Base-by-base conservation (phyloP, 306 rosid genomes). In the Leucaena leucocephala region DNA sequence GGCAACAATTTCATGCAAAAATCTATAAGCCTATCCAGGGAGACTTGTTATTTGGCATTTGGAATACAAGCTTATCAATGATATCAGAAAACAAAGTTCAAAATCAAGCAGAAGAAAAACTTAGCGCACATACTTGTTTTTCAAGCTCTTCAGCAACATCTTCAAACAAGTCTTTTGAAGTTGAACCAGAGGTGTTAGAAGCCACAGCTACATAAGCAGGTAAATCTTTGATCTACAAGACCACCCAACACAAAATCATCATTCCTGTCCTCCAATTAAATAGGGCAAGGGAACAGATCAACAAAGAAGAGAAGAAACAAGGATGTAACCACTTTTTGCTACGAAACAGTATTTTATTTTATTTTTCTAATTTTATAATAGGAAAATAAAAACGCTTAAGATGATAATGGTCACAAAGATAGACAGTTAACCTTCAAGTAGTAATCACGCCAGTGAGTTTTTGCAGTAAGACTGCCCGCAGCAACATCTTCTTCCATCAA, bases 371-470 rank as follows among this genome's bases (percentile, higher is more conserved):
- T 50, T 71, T 64, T 66, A 76, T 72, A 17, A 50, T 50, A 44
- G 66, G 45, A 76, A 50, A 72, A 43, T 27, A 72, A n/a, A 78
- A 59, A 19, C 42, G 22, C 42, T 57, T 43, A 63, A 35, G 77
- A 49, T 46, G 33, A 65, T 40, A 63, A 57, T 65, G 65, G 39
- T 16, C 78, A 78, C 48, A 81, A 45, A 44, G 27, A 61, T 74
- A 17, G 85, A 36, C 3, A 49, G 46, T 54, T 55, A 75, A 92
- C 98, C 94, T 85, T 91, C 44, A 74, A 66, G 74, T 82, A 76
- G 79, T 92, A 94, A 86, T 94, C 98, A 76, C 97, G 98, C 98
- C 97, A 92, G 71, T 92, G 88, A 82, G 89, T 89, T 82, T 92
- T 92, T 42, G 91, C 91, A 17, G 91, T 89, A 68, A 94, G 93